A percentile compares a stretch with the other conserved stretches of the same genome.
Conservation (phyloP, 2,329 filamentous ascomycete genomes). For the Claviceps capensis region DNA sequence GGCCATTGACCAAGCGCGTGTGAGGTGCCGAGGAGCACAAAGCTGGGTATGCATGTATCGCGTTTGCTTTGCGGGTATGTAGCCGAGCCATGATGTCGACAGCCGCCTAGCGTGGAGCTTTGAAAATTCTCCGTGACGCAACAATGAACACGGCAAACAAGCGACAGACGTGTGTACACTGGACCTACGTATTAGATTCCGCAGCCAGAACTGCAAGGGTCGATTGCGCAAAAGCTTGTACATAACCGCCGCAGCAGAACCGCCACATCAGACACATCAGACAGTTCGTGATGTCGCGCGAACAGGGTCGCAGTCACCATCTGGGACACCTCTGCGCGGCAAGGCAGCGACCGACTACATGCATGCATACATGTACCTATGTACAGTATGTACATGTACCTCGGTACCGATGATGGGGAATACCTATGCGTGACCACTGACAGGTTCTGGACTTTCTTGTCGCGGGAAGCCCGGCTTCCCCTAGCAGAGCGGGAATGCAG, state of each 20-base stretch:
- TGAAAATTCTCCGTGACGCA: neutral
- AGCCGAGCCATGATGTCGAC: too few relatives aligned
- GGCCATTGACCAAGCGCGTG: neutral
- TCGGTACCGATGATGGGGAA: neutral
- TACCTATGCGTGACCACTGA: neutral
- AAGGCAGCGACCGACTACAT: neutral
- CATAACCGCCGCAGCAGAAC: neutral
- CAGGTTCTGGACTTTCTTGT: neutral
- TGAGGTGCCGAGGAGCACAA: too few relatives aligned
- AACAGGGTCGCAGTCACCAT: neutral
- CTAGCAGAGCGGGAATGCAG: conserved; percentile 20
- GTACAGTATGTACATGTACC: neutral
- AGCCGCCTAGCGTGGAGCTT: too few relatives aligned
- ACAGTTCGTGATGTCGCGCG: neutral
- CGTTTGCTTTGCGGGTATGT: too few relatives aligned
- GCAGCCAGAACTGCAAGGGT: neutral
- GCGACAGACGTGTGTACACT: neutral
- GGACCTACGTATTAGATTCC: neutral
- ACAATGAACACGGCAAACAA: neutral
- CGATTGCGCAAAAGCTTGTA: neutral
- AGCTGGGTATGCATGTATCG: too few relatives aligned
- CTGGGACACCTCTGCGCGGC: neutral
- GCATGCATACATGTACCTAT: neutral
- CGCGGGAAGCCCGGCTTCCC: neutral
- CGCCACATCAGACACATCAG: neutral